These are phyloP conservation scores for Lentinula edodes DNA, from an alignment of 768 basidiomycete genomes.

Conservation along the genomic window DNA sequence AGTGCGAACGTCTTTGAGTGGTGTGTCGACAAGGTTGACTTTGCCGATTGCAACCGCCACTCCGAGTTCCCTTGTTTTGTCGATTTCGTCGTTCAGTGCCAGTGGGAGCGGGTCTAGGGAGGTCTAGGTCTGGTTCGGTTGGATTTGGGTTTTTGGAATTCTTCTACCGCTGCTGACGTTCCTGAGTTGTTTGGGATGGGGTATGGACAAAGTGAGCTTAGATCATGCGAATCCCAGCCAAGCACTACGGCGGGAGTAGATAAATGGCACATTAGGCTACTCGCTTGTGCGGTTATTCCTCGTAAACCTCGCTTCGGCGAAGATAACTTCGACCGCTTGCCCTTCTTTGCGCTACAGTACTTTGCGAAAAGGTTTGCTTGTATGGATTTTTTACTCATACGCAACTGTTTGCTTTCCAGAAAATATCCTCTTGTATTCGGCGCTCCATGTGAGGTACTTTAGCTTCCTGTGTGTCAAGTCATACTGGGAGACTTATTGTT, in stretches of 20 bases:
- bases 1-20: background rate
- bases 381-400: no score
- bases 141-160: constrained; percentile 23
- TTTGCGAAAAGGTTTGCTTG: no score
- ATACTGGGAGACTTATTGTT: constrained; percentile 2
- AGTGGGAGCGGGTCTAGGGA: no score
- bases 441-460: constrained; percentile 51
- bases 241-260: no score
- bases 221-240: no score
- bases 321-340: no score
- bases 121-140: no score
- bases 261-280: no score
- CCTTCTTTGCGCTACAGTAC: no score
- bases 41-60: background rate
- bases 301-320: no score
- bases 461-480: constrained; percentile 5
- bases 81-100: background rate
- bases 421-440: constrained; percentile 80
- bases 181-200: background rate
- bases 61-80: background rate
- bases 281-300: no score
- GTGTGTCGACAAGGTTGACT: background rate
- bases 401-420: constrained; percentile 29
- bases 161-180: constrained; percentile 42
- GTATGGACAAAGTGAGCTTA: constrained; percentile 22